Conservation (phyloP, 441 rosid species). For the Geranium incanum region DNA sequence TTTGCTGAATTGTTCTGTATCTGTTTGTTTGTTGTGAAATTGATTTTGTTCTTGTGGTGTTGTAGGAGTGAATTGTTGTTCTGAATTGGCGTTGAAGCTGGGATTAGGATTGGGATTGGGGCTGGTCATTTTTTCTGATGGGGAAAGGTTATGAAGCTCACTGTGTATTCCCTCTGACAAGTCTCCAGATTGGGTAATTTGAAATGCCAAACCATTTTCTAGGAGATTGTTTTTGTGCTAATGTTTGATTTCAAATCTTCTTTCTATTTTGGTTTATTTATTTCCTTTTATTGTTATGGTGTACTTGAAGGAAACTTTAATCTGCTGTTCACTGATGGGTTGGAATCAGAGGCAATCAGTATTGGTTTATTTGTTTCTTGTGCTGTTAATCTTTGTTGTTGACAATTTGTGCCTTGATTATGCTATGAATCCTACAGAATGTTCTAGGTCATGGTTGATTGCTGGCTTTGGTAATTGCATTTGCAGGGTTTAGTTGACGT, state of each 20-base stretch:
- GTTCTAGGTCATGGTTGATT: not conserved
- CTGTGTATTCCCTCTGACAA: not conserved
- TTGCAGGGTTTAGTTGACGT: not conserved
- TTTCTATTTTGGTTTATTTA: not conserved
- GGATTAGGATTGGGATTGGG: not conserved
- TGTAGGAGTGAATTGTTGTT: not conserved
- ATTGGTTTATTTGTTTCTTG: not conserved
- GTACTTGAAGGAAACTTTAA: not conserved
- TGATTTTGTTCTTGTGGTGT: slow-evolving; percentile 1
- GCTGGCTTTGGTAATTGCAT: not conserved
- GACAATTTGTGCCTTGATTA: not conserved
- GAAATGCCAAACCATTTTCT: not conserved
- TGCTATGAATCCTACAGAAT: not conserved
- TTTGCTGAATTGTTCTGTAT: not conserved
- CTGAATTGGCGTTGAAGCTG: slow-evolving; percentile 2
- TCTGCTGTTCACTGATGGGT: not conserved
- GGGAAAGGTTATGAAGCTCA: slow-evolving; percentile 9
- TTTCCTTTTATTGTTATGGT: not conserved
- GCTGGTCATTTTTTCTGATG: not conserved
- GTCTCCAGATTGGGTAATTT: slow-evolving; percentile 10
- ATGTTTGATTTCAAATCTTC: not conserved
- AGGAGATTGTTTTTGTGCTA: not conserved
- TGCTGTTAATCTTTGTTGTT: not conserved
- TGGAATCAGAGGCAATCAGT: not conserved
- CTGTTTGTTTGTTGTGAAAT: not conserved